A percentile compares a stretch with the other conserved stretches of the same genome.
Conservation (phyloP, 139 green algal species). For the Coelastrella sp. region DNA sequence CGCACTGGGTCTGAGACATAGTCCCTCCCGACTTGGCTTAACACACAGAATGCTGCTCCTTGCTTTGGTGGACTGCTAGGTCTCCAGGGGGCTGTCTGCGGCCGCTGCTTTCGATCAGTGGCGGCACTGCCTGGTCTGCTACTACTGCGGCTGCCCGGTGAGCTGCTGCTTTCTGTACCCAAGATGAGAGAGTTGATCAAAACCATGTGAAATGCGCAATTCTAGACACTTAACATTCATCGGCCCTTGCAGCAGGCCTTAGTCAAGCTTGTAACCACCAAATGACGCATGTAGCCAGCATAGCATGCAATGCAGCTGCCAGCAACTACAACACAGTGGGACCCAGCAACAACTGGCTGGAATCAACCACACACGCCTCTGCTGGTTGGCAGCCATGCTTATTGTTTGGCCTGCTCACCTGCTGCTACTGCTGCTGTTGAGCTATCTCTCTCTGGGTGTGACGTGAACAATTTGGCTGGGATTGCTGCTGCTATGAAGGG, state of each 20-base stretch:
- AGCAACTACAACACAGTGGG: too few species aligned
- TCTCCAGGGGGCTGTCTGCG: slow-evolving; percentile 22
- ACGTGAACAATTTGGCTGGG: not conserved
- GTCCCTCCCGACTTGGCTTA: slow-evolving; percentile 28
- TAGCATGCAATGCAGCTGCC: too few species aligned
- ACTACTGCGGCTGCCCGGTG: not conserved
- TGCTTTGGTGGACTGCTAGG: not conserved
- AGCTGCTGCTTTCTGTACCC: not conserved
- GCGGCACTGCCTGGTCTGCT: not conserved
- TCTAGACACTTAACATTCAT: too few species aligned
- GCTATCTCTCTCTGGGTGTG: not conserved
- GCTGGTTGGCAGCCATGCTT: too few species aligned
- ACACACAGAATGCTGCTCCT: slow-evolving; percentile 37
- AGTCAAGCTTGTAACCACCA: not conserved
- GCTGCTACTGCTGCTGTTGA: slow-evolving; percentile 17
- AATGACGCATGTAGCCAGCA: too few species aligned
- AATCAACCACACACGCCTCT: too few species aligned
- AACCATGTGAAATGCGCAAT: not conserved
- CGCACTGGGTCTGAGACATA: slow-evolving; percentile 45
- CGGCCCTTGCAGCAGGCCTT: too few species aligned
- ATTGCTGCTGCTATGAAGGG: slow-evolving; percentile 25
- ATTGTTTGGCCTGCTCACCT: not conserved
- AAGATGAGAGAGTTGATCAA: too few species aligned
- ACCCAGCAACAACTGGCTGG: too few species aligned
- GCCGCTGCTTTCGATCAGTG: slow-evolving; percentile 3